Conservation (phyloP, 2,329 filamentous ascomycete genomes). For the Grosmannia serpens region DNA sequence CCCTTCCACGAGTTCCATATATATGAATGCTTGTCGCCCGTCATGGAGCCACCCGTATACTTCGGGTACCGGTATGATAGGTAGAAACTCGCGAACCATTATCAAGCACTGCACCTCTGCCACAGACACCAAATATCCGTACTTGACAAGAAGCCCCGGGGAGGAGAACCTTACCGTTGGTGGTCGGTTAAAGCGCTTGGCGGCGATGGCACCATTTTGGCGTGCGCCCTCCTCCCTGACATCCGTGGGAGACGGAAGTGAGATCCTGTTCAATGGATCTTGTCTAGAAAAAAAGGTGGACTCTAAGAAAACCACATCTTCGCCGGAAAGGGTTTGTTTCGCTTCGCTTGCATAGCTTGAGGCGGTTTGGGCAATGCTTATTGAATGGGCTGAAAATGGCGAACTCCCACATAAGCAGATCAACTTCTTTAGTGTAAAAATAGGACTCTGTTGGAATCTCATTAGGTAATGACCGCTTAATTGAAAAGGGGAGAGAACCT, state of each 20-base stretch:
- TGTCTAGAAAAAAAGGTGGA: not conserved
- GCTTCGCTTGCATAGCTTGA: not conserved
- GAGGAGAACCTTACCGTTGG: conserved; percentile 18
- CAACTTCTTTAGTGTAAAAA: no score
- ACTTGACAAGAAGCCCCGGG: conserved; percentile 20
- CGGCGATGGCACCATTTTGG: not conserved
- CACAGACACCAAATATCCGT: conserved; percentile 15
- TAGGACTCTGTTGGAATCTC: no score
- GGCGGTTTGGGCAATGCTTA: not conserved
- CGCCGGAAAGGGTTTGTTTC: not conserved
- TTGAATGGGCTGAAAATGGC: not conserved
- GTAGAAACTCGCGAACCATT: conserved; percentile 5
- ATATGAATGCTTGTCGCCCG: conserved; percentile 14
- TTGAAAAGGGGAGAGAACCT: no score
- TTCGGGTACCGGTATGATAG: conserved; percentile 10
- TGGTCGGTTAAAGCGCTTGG: conserved; percentile 13
- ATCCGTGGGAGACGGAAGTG: not conserved
- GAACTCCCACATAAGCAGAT: not conserved
- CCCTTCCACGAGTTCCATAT: conserved; percentile 15
- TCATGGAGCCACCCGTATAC: conserved; percentile 13
- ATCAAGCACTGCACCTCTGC: conserved; percentile 13
- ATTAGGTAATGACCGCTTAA: no score
- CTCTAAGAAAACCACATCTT: not conserved
- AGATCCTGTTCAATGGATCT: not conserved
- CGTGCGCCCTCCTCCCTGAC: not conserved